Conservation (phyloP, 805 yeast species). For the Pichia deserticola region DNA sequence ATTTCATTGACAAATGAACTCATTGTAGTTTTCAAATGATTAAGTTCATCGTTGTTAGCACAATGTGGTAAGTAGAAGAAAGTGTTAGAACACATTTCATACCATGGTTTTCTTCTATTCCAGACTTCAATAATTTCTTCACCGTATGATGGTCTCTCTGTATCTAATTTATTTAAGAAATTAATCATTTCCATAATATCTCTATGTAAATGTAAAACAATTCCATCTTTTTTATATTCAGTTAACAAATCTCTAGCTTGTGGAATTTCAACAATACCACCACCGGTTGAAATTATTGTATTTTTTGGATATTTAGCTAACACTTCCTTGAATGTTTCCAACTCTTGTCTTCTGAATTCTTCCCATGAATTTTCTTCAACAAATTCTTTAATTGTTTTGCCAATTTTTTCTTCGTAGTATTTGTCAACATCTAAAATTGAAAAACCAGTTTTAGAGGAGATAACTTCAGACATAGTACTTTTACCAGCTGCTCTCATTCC, state of each 20-base stretch:
- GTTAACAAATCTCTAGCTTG: slow-evolving; percentile 60
- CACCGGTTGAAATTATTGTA: slow-evolving; percentile 86
- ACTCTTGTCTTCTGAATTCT: slow-evolving; percentile 68
- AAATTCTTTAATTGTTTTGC: slow-evolving; percentile 48
- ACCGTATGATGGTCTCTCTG: slow-evolving; percentile 79
- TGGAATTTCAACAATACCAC: slow-evolving; percentile 82
- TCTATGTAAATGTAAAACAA: slow-evolving; percentile 87
- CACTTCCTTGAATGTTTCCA: slow-evolving; percentile 44
- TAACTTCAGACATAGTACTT: slow-evolving; percentile 76
- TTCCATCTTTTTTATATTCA: slow-evolving; percentile 46
- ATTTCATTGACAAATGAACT: slow-evolving; percentile 50
- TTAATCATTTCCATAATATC: slow-evolving; percentile 71
- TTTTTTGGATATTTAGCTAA: slow-evolving; percentile 36
- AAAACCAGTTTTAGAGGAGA: slow-evolving; percentile 62
- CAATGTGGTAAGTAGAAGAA: slow-evolving; percentile 75
- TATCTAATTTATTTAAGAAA: slow-evolving; percentile 64
- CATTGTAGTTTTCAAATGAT: slow-evolving; percentile 51
- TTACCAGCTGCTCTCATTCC: slow-evolving; percentile 99
- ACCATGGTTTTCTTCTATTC: slow-evolving; percentile 73
- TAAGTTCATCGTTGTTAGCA: slow-evolving; percentile 44
- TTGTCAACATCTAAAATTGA: slow-evolving; percentile 70
- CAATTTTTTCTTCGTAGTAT: slow-evolving; percentile 49
- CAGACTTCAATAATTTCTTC: slow-evolving; percentile 80
- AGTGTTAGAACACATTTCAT: slow-evolving; percentile 71
- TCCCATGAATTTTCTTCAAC: slow-evolving; percentile 77